Base-by-base conservation (phyloP, 2,329 filamentous ascomycete genomes). In the Aspergillus persii region DNA sequence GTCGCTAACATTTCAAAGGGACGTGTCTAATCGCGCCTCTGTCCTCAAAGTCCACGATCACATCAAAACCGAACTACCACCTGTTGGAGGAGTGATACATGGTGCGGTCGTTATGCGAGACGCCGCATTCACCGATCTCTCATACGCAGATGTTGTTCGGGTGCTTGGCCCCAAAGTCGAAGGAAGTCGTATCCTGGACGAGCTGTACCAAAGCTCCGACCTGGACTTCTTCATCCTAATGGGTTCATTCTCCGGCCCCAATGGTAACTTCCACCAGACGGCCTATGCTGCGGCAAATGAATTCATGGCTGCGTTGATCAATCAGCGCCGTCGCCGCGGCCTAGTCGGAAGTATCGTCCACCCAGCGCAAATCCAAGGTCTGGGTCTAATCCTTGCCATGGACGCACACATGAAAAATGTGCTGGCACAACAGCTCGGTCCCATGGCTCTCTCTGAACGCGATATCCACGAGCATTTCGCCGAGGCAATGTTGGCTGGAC, bases 381-480 rank as follows among this genome's bases (percentile, higher is more conserved):
- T 41, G 15, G 36, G n/a, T 64, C 8, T 59, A 56, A 8, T 53
- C 18, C 44, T 47, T n/a, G 44, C 44, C 18, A 58, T 53, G 39
- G 18, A 39, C 8, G 1, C 50, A 15, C 29, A 50, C 5, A 6
- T 33, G 7, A 53, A 30, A 5, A 29, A 44, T 0, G 33, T 33
- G 8, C 15, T 58, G 3, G 31, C 31, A 8, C 15, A 51, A 1
- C 39, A 12, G 3, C 2, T 50, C 8, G 60, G 60, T 2, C 27
- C 53, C 2, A 23, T 50, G 8, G n/a, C 47, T 18, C 74, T 84
- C 11, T 82, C 81, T 2, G 82, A 84, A 67, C 72, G 75, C 3
- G 81, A 83, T 55, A 66, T 84, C 15, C 80, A 83, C 62, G 78
- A 81, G 62, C 77, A 81, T 71, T 81, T 84, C 60, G 73, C 82